Base-by-base conservation (phyloP, 2,329 filamentous ascomycete genomes). In the Epichloe sylvatica region DNA sequence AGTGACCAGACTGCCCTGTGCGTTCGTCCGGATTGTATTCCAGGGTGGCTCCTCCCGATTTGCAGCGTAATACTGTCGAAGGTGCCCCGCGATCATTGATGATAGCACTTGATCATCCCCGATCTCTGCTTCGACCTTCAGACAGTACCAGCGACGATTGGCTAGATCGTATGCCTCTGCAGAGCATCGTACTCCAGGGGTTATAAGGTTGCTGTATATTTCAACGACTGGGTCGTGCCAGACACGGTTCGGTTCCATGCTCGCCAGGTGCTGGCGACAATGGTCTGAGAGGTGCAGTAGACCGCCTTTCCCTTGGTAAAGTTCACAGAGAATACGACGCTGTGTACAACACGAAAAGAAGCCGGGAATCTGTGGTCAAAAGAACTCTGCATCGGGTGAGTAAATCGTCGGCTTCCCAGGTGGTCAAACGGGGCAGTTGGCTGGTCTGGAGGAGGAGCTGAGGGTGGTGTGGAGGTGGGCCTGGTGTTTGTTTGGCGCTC, bases 121-220 rank as follows among this genome's bases (percentile, higher is more conserved):
- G 33, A 46, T 15, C n/a, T 47, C 39, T 25, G 44, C 25, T 17
- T 55, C 54, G 21, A 54, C 48, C 9, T 54, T 40, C 17, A 55
- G 44, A n/a, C 48, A 43, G 46, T 55, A 55, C 54, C 54, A 55
- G 33, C 52, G 52, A n/a, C 54, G 49, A 48, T 55, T 55, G 30
- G 54, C 54, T n/a, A 52, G 44, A 40, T 54, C 54, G 44, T 55
- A 55, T 21, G 36, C 52, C 11, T 30, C 46, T 30, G 51, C 52
- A 21, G 50, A 47, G 34, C 41, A 53, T 43, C 47, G 45, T 11
- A 46, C 38, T 0, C 46, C 51, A 15, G 47, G 30, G n/a, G 39
- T 47, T 35, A 47, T 46, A 23, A 50, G 17, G 50, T 49, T 52
- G 35, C 45, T 45, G 46, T 50, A 55, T 25, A 53, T 52, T 30